Conservation (phyloP, 2,329 filamentous ascomycete species). For the Penicillium psychrosexuale region DNA sequence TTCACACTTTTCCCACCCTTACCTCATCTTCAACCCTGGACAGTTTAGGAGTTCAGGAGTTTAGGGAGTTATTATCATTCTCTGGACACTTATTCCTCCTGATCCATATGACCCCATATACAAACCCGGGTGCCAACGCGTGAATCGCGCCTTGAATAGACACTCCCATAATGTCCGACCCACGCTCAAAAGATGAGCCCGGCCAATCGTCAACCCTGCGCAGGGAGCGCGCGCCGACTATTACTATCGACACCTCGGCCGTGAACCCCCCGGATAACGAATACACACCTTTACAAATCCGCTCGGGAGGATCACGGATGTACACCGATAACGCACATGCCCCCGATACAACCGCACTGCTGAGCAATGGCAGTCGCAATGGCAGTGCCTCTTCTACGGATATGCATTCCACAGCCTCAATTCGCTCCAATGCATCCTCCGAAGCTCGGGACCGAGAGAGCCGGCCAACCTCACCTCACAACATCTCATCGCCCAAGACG, state of each 20-base stretch:
- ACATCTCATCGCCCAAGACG: constrained; percentile 61
- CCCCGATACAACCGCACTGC: constrained; percentile 29
- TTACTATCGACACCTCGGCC: constrained; percentile 57
- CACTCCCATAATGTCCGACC: constrained; percentile 29
- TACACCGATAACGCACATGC: constrained; percentile 37
- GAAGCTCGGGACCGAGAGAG: constrained; percentile 54
- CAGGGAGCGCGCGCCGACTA: constrained; percentile 51
- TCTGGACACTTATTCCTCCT: neutral
- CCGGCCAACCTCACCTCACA: constrained; percentile 64
- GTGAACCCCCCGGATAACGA: constrained; percentile 43
- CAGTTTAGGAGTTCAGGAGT: neutral
- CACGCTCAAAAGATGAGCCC: constrained; percentile 22
- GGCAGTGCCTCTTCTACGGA: constrained; percentile 47
- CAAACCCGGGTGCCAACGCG: constrained; percentile 4
- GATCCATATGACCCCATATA: constrained; percentile 9
- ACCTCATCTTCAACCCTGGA: neutral
- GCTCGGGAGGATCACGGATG: constrained; percentile 38
- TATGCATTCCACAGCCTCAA: constrained; percentile 51
- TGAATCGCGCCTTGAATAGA: constrained; percentile 18
- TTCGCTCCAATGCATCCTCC: constrained; percentile 55
- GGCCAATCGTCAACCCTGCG: constrained; percentile 30
- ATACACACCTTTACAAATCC: constrained; percentile 33
- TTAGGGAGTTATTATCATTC: neutral
- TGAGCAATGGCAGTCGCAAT: constrained; percentile 32
- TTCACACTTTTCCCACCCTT: neutral